A percentile compares a stretch with the other conserved stretches of the same genome.
Evolutionary conservation across 129 eudicot genomes (phyloP).

Genomic region (Escallonia rubra): DNA sequence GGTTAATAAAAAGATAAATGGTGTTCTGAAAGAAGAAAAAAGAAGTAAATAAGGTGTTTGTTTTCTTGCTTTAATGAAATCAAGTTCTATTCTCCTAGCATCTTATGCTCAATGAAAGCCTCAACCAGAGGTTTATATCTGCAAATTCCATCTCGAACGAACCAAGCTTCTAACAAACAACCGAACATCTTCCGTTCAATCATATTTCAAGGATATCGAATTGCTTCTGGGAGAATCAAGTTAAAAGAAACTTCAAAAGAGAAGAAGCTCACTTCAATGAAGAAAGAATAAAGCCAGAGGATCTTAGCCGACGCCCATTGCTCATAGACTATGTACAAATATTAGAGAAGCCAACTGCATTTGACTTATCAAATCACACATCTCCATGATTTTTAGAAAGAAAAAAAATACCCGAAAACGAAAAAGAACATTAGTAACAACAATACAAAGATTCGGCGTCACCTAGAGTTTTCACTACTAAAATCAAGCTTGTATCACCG

Average conservation of each 20-base stretch:
- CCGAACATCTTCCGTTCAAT: neutral
- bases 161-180: too few relatives aligned
- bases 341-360: slow-evolving; percentile 36
- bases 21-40: too few relatives aligned
- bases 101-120: too few relatives aligned
- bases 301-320: neutral
- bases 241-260: neutral
- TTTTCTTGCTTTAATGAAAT: too few relatives aligned
- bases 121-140: too few relatives aligned
- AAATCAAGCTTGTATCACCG: slow-evolving; percentile 32
- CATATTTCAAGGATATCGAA: neutral
- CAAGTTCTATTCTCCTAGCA: too few relatives aligned
- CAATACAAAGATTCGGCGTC: neutral
- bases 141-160: too few relatives aligned
- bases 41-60: too few relatives aligned
- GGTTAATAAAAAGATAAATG: too few relatives aligned
- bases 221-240: neutral
- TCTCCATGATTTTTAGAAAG: neutral
- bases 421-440: neutral
- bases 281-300: neutral
- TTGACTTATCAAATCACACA: slow-evolving; percentile 32
- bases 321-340: slow-evolving; percentile 21
- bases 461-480: neutral
- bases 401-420: neutral
- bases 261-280: neutral